phyloP scores from a whole-genome alignment of 2,329 filamentous ascomycete species.

The Lecanicillium sp. region DNA sequence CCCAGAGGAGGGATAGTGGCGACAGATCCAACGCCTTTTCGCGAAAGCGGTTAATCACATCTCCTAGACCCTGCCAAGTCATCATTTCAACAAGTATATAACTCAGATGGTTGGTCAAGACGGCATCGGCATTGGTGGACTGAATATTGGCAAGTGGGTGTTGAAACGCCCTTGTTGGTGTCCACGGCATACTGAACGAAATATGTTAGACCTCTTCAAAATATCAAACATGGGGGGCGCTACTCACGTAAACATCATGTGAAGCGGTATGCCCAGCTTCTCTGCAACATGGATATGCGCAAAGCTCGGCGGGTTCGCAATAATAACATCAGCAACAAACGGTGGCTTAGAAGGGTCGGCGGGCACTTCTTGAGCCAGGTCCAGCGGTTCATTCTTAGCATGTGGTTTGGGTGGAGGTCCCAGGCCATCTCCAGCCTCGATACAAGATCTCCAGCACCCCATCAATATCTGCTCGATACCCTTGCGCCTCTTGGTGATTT shows the following conservation, averaged over 20 bases:
- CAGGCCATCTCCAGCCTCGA: slow-evolving; percentile 65
- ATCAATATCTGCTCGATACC: slow-evolving; percentile 74
- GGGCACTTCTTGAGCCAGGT: slow-evolving; percentile 21
- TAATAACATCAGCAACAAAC: slow-evolving; percentile 78
- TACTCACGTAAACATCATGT: slow-evolving; percentile 86
- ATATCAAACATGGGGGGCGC: not conserved
- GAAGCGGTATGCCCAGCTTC: slow-evolving; percentile 64
- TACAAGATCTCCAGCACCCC: slow-evolving; percentile 81
- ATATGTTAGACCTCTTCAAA: slow-evolving; percentile 28
- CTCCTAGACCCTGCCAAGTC: slow-evolving; percentile 86
- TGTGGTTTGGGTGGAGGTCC: slow-evolving; percentile 40
- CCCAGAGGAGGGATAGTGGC: slow-evolving; percentile 71
- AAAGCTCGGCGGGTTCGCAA: slow-evolving; percentile 71
- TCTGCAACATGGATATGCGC: slow-evolving; percentile 69
- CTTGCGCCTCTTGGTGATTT: slow-evolving; percentile 64
- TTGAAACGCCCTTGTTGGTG: slow-evolving; percentile 74
- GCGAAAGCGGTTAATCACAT: slow-evolving; percentile 83
- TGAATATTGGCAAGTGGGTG: slow-evolving; percentile 81
- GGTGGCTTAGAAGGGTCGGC: slow-evolving; percentile 41
- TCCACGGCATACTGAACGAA: slow-evolving; percentile 79
- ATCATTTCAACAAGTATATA: slow-evolving; percentile 85
- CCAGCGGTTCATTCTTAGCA: slow-evolving; percentile 36
- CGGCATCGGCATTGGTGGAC: slow-evolving; percentile 64
- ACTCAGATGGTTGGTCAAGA: slow-evolving; percentile 73
- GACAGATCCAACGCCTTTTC: slow-evolving; percentile 67